Base-by-base conservation (phyloP, 139 green algal species). In the Micromonas pusilla region DNA sequence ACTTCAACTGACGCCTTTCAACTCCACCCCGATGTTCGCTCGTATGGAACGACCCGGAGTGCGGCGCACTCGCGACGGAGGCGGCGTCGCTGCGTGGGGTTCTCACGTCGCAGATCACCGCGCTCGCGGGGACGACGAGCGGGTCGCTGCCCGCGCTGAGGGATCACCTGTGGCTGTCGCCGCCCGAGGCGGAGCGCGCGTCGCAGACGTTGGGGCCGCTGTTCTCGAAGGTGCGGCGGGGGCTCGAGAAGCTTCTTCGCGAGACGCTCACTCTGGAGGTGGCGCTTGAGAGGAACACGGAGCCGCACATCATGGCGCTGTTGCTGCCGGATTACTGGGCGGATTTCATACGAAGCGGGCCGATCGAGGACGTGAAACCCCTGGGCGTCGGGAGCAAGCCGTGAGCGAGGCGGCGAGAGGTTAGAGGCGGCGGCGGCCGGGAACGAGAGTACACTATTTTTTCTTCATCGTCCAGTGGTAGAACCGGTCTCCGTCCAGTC, bases 241-340 rank as follows among this genome's bases (percentile, higher is more conserved):
- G 80, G 13, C 73, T 96, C 34, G 88, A 94, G 75, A 65, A 70
- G 57, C 77, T 96, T 66, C 83, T 97, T 52, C 88, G 86, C 68
- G 92, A 97, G 70, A 84, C 86, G 26, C 72, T 91, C 57, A 90
- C 85, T 6, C 83, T 94, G 0, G 84, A 93, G 86, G 84, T 91
- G 70, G 68, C 76, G 25, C 74, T 80, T 31, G 77, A 67, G 0
- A 72, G 70, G 30, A 62, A 72, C 28, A 73, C 63, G 4, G 62
- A 80, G 62, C 74, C 74, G 3, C 63, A 80, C 63, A 72, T 80
- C 62, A 30, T 80, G 20, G 89, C 92, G 20, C 90, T 93, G 76
- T 80, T 94, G 28, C 88, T 97, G 90, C 91, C 91, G 0, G 76
- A 80, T n/a, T 81, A 91, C 65, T 97, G 92, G 92, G 83, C 86